Evolutionary conservation across 2,329 filamentous ascomycete species (phyloP), one percentile per base, ranked within the genome.

Genomic region (Sclerotiophoma versabilis): DNA sequence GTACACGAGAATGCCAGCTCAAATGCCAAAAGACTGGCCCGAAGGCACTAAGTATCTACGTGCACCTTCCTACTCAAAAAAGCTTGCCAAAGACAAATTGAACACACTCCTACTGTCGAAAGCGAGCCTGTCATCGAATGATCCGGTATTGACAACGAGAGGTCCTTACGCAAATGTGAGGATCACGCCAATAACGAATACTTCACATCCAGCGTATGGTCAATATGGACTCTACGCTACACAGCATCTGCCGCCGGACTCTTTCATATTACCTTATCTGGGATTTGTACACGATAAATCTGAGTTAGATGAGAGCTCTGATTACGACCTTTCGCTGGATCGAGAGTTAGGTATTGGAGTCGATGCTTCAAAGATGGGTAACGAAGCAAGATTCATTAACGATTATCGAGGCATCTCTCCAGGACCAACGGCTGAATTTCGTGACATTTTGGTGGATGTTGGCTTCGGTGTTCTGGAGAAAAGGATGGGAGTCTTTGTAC

Each of bases 321-420:
- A 82, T 64, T 83, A 84, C 66, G 81, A 84, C 59, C 71, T 84
- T 5, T 79, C 73, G 19, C 70, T 83, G 12, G 80, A 83, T 64
- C 74, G 80, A 19, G 79, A 83, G 3, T 60, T 79, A 6, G 78
- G 73, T 10, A 65, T 83, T 10, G 77, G 77, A 15, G 75, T 83
- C 9, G 81, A 84, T 60, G 81, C 80, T 4, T 75, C 75, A 1
- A 68, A 64, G 2, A 76, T 76, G 58, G 81, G 81, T 23, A 83
- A 83, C 58, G 81, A 83, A 60, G 77, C 79, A 4, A 72, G 81
- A 36, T 83, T 81, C 59, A 77, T 81, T 55, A 84, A 84, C 58
- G 81, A 84, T 64, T 84, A 83, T 64, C 76, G 81, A 49, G 79
- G 81, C 15, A 73, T 83, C 8, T 68, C 73, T 2, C 54, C 64